Conservation (phyloP, 73 alveolate species). For the Paramecium biaurelia region DNA sequence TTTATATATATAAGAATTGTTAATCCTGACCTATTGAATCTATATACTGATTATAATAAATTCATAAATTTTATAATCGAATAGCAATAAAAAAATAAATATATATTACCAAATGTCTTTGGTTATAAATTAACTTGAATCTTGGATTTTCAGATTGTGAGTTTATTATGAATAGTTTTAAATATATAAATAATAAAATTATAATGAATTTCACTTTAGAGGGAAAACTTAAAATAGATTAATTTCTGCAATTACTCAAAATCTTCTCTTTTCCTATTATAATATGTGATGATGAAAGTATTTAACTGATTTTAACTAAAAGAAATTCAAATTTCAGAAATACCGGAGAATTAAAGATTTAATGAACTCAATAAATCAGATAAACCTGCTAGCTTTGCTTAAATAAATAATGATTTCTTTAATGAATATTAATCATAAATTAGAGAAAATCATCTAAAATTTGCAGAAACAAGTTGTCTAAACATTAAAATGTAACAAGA, state of each 20-base stretch:
- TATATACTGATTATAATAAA: not conserved
- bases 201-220: not conserved
- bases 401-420: not conserved
- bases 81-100: not conserved
- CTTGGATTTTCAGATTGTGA: not conserved
- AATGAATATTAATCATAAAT: not conserved
- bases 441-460: conserved; percentile 1
- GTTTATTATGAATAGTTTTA: not conserved
- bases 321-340: not conserved
- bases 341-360: not conserved
- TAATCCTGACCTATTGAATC: not conserved
- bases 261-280: not conserved
- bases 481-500: not conserved
- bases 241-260: not conserved
- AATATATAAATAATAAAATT: not conserved
- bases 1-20: not conserved
- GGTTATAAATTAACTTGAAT: not conserved
- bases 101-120: no score
- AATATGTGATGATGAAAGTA: conserved; percentile 6
- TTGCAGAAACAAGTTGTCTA: not conserved
- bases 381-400: not conserved
- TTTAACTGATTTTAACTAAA: not conserved
- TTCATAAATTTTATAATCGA: not conserved
- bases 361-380: not conserved
- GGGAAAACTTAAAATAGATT: not conserved